Base-by-base conservation (phyloP, 495 filamentous ascomycete genomes). In the Aspergillus leporis region DNA sequence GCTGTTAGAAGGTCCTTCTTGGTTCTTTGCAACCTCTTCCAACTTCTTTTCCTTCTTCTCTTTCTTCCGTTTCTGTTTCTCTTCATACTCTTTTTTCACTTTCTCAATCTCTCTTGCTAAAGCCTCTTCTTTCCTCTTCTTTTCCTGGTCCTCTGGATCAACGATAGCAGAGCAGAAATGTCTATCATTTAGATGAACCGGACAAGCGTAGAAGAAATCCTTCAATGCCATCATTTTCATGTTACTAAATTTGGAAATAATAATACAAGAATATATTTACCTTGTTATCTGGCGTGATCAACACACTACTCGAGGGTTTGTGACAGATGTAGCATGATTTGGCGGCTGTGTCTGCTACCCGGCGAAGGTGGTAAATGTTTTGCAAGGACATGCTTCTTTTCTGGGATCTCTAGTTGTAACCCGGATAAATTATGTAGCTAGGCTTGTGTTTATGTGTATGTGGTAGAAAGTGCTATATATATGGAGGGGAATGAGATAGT, bases 161-260 rank as follows among this genome's bases (percentile, higher is more conserved):
- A 93, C 79, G 59, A 92, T 88, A 13, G 93, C 88, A 14, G 83
- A 85, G 67, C 88, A 91, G 71, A 96, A 97, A 13, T 87, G 81
- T 22, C 81, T 79, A 68, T 98, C 94, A 68, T 90, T 91, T 10
- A 97, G 80, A 71, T 98, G 94, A 45, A 82, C 78, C 14, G 86
- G 82, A 66, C 94, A 98, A 31, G 93, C 82, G 68, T 95, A 96
- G 73, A 98, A 98, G 78, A 90, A 96, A 70, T 98, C 94, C 90
- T 95, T 68, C 40, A 25, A 21, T 30, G 61, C 59, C 19, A 61
- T 52, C 7, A 8, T 40, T 25, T 9, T 14, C 19, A 1, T 25
- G 14, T 59, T 25, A 7, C 19, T 47, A 41, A 28, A 62, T 18
- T 28, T 38, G 34, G 1, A 49, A 9, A 49, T 25, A 49, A 48